phyloP scores from a whole-genome alignment of 2,329 filamentous ascomycete species.

The Sarocladiaceae sp. region DNA sequence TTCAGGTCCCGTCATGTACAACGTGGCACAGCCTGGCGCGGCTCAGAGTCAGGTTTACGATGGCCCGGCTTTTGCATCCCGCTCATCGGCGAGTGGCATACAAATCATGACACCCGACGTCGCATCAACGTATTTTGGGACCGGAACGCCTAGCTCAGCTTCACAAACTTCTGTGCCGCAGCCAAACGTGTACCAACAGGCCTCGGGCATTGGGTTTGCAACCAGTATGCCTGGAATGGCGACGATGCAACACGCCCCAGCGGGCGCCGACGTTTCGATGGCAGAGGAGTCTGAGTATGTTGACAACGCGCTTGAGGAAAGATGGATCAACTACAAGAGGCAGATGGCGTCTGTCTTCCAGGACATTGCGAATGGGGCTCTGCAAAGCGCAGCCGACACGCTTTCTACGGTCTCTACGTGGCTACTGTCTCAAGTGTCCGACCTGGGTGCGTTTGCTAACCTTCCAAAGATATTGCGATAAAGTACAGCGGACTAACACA shows the following conservation, averaged over 20 bases:
- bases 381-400: constrained; percentile 45
- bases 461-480: background rate
- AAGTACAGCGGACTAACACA: constrained; percentile 2
- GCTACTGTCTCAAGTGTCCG: constrained; percentile 48
- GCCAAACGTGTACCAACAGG: constrained; percentile 61
- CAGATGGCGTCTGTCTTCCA: constrained; percentile 64
- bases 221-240: constrained; percentile 40
- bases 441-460: constrained; percentile 48
- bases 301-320: constrained; percentile 55
- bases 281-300: constrained; percentile 51
- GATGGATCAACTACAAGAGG: constrained; percentile 59
- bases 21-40: constrained; percentile 57
- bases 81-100: constrained; percentile 63
- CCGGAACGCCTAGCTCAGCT: constrained; percentile 38
- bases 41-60: constrained; percentile 64
- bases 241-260: constrained; percentile 34
- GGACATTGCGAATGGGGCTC: constrained; percentile 51
- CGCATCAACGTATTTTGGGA: constrained; percentile 64
- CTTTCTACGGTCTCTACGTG: constrained; percentile 48
- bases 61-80: constrained; percentile 65
- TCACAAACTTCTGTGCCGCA: constrained; percentile 42
- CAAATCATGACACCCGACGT: constrained; percentile 53
- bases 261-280: constrained; percentile 39
- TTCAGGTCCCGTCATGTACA: constrained; percentile 69
- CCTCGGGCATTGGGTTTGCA: constrained; percentile 48